phyloP scores from a whole-genome alignment of 2,329 filamentous ascomycete species.

The Coccinonectria pachysandricola region DNA sequence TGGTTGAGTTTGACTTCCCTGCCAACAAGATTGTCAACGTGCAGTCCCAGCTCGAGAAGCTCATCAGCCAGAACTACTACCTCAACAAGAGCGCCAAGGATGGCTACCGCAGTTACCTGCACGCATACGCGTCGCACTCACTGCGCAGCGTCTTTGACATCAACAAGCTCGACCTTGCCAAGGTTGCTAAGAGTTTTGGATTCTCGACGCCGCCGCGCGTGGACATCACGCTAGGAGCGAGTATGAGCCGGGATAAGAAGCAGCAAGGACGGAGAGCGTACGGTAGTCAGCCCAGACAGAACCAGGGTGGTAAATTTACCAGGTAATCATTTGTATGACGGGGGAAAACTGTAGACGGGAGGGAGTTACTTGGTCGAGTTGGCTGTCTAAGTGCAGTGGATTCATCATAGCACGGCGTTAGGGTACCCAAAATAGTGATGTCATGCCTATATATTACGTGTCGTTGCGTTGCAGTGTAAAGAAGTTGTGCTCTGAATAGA shows the following conservation, averaged over 20 bases:
- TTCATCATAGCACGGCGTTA: slow-evolving; percentile 20
- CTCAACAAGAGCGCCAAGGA: slow-evolving; percentile 77
- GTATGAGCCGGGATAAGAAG: slow-evolving; percentile 61
- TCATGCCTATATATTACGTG: slow-evolving; percentile 13
- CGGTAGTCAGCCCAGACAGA: slow-evolving; percentile 66
- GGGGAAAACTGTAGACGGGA: slow-evolving; percentile 3
- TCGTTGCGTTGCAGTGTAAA: slow-evolving; percentile 7
- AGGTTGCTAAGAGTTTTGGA: slow-evolving; percentile 76
- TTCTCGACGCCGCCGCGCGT: slow-evolving; percentile 69
- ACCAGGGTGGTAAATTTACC: slow-evolving; percentile 14
- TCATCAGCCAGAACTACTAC: slow-evolving; percentile 94
- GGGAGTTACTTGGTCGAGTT: slow-evolving; percentile 7
- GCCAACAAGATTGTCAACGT: slow-evolving; percentile 85
- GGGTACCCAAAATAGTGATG: slow-evolving; percentile 19
- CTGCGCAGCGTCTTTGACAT: slow-evolving; percentile 59
- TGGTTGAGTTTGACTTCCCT: slow-evolving; percentile 94
- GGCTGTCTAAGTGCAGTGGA: slow-evolving; percentile 11
- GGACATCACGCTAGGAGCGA: slow-evolving; percentile 76
- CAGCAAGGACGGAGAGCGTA: slow-evolving; percentile 56
- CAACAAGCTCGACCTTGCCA: slow-evolving; percentile 71
- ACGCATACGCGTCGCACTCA: slow-evolving; percentile 77
- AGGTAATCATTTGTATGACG: slow-evolving; percentile 8
- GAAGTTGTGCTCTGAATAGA: slow-evolving; percentile 2
- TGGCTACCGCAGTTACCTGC: slow-evolving; percentile 80
- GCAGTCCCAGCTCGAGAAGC: slow-evolving; percentile 83